Evolutionary conservation across 768 basidiomycete species (phyloP).

Genomic region (Phaffia australis): DNA sequence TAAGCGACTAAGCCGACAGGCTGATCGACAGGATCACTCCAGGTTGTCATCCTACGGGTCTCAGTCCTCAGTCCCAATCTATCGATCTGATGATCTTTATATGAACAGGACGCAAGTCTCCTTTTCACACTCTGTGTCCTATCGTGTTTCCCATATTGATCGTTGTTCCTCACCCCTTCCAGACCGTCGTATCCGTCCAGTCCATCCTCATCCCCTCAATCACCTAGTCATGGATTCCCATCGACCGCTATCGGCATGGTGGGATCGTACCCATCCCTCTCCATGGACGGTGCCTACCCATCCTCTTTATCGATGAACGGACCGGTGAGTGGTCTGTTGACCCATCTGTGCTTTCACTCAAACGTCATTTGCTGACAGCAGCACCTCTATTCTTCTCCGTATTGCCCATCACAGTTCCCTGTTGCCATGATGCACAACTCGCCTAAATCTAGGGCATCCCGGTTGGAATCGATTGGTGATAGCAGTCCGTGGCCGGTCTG

Average conservation of each 20-base stretch:
- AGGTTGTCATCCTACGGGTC: no score
- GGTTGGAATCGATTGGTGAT: constrained; percentile 2
- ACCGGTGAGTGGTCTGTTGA: constrained; percentile 6
- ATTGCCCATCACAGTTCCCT: constrained; percentile 2
- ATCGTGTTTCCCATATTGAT: not conserved
- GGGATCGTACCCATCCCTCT: constrained; percentile 9
- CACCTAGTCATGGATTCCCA: not conserved
- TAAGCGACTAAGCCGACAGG: constrained; percentile 15
- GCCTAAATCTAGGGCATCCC: not conserved
- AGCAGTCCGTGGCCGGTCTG: constrained; percentile 14
- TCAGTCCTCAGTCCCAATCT: constrained; percentile 2
- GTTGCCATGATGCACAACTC: not conserved
- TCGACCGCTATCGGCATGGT: constrained; percentile 1
- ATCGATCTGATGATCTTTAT: constrained; percentile 1
- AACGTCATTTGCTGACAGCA: not conserved
- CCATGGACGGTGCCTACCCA: constrained; percentile 5
- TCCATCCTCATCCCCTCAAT: constrained; percentile 1
- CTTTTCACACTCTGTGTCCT: not conserved
- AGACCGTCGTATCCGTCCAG: not conserved
- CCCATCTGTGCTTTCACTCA: not conserved
- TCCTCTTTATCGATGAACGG: constrained; percentile 11
- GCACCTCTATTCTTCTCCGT: not conserved
- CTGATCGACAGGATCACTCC: constrained; percentile 8
- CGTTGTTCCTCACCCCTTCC: not conserved
- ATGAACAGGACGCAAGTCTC: not conserved